These are phyloP conservation scores for Floccularia luteovirens DNA, from an alignment of 768 basidiomycete species.

Conservation along the genomic window DNA sequence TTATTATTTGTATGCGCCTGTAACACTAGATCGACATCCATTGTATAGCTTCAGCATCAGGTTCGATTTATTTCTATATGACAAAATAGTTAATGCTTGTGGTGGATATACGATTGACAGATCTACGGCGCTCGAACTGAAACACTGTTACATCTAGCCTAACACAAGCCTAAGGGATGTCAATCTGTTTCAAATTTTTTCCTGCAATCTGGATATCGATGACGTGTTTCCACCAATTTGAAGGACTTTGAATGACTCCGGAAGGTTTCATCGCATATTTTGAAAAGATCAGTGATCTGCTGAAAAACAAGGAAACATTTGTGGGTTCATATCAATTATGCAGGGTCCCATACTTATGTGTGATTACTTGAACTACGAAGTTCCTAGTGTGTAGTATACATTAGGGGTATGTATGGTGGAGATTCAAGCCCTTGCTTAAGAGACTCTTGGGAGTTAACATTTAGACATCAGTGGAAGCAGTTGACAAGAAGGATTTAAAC, in stretches of 20 bases:
- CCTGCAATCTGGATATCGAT: background rate
- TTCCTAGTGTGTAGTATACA: too few relatives aligned
- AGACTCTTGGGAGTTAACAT: too few relatives aligned
- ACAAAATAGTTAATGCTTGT: too few relatives aligned
- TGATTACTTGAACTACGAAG: background rate
- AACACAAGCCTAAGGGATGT: conserved; percentile 4
- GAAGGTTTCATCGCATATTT: conserved; percentile 3
- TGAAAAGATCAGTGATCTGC: background rate
- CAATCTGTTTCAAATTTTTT: conserved; percentile 1
- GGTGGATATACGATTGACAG: conserved; percentile 7
- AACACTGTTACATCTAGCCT: conserved; percentile 4
- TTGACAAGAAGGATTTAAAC: too few relatives aligned
- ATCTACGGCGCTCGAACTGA: conserved; percentile 7
- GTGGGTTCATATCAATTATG: too few relatives aligned
- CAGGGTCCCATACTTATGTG: too few relatives aligned
- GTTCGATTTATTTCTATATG: too few relatives aligned
- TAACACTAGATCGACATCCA: conserved; percentile 7
- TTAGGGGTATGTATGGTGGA: too few relatives aligned
- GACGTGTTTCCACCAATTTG: background rate
- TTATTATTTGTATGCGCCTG: conserved; percentile 15
- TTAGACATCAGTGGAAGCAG: too few relatives aligned
- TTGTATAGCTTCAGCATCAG: background rate
- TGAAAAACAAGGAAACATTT: too few relatives aligned
- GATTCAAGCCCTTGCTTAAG: too few relatives aligned
- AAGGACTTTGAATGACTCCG: conserved; percentile 6